These are phyloP conservation scores for Coniochaeta hoffmannii DNA, from an alignment of 2,329 filamentous ascomycete species.

Conservation along the genomic window DNA sequence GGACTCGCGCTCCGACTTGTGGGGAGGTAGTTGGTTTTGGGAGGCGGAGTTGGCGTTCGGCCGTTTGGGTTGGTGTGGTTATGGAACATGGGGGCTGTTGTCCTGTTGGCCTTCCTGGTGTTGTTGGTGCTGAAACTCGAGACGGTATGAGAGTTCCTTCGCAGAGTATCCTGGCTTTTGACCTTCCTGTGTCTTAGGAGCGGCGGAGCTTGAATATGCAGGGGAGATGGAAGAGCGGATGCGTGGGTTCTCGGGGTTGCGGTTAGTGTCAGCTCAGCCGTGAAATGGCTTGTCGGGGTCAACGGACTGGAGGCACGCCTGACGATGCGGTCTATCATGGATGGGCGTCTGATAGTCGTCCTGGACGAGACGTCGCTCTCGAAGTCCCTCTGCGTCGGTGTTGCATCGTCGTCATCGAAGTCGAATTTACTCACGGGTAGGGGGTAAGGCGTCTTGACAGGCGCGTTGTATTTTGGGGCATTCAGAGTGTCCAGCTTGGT, in stretches of 20 bases:
- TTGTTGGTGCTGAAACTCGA: not conserved
- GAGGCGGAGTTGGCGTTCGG: not conserved
- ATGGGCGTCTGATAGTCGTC: not conserved
- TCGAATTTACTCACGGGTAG: slow-evolving; percentile 7
- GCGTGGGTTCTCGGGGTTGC: not conserved
- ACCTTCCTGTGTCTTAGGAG: not conserved
- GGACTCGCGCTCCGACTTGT: too few species aligned
- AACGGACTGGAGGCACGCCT: slow-evolving; percentile 1
- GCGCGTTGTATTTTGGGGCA: not conserved
- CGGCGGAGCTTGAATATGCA: not conserved
- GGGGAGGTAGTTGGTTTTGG: too few species aligned
- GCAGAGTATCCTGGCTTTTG: not conserved
- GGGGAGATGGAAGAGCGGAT: not conserved
- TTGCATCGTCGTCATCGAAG: slow-evolving; percentile 11
- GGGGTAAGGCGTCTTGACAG: slow-evolving; percentile 12
- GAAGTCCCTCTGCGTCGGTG: not conserved
- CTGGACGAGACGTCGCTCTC: not conserved
- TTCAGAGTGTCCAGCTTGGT: not conserved
- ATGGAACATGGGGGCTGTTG: not conserved
- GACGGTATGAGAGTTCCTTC: not conserved
- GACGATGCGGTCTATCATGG: slow-evolving; percentile 3
- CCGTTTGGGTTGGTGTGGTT: not conserved
- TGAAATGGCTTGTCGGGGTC: not conserved
- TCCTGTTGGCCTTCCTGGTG: not conserved
- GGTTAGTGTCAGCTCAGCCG: not conserved